These are phyloP conservation scores for Pontederia paniculata DNA, from an alignment of 176 grass and related monocot species.

Conservation along the genomic window DNA sequence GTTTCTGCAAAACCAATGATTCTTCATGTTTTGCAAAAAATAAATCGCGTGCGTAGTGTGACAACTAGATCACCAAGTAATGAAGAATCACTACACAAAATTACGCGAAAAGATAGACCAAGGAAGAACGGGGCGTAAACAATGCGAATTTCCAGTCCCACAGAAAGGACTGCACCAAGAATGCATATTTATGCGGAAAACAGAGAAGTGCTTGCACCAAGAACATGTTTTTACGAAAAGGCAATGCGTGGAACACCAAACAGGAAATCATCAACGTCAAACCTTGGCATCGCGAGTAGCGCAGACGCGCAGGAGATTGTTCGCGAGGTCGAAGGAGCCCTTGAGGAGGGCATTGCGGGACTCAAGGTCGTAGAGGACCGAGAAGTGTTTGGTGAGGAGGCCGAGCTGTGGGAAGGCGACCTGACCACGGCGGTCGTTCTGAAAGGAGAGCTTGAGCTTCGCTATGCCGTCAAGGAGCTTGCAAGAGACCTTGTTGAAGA, in stretches of 20 bases:
- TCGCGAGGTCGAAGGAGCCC: slow-evolving; percentile 39
- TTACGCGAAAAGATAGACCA: too few relatives aligned
- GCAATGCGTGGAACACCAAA: not conserved
- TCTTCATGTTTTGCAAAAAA: too few relatives aligned
- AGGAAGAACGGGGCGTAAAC: too few relatives aligned
- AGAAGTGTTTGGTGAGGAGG: slow-evolving; percentile 56
- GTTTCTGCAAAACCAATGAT: too few relatives aligned
- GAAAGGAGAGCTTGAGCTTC: slow-evolving; percentile 79
- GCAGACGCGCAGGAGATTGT: slow-evolving; percentile 35
- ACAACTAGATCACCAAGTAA: too few relatives aligned
- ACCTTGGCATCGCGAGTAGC: slow-evolving; percentile 80
- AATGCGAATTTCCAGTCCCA: too few relatives aligned
- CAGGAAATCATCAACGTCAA: not conserved
- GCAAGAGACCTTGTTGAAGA: slow-evolving; percentile 87
- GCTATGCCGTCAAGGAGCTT: slow-evolving; percentile 64
- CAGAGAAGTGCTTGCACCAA: not conserved
- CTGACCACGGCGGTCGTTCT: slow-evolving; percentile 43
- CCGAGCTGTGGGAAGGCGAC: slow-evolving; percentile 39
- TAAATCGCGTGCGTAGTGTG: too few relatives aligned
- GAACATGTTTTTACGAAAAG: not conserved
- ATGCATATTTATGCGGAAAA: too few relatives aligned
- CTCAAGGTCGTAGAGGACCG: slow-evolving; percentile 62
- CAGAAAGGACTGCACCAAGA: too few relatives aligned
- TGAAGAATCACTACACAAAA: too few relatives aligned
- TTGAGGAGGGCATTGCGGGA: slow-evolving; percentile 51